Evolutionary conservation across 2,329 filamentous ascomycete species (phyloP).

Genomic region (Thermomyces lanuginosus): DNA sequence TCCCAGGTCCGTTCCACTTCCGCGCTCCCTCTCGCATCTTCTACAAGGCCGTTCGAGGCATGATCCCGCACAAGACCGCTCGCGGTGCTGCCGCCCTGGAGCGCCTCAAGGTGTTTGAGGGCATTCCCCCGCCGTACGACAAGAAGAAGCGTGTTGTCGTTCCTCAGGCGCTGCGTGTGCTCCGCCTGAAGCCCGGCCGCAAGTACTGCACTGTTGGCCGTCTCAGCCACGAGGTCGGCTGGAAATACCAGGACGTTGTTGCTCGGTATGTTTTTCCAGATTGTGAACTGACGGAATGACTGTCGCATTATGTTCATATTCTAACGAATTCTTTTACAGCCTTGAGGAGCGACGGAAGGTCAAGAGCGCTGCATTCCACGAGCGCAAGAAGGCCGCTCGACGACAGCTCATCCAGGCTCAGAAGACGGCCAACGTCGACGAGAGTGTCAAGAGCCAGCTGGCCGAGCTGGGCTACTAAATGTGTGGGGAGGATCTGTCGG

Average conservation of each 20-base stretch:
- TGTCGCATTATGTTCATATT: constrained; percentile 4
- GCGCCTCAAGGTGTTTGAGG: constrained; percentile 99
- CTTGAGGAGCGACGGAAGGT: constrained; percentile 99
- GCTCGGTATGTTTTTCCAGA: constrained; percentile 51
- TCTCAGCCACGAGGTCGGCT: constrained; percentile 97
- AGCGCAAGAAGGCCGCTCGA: constrained; percentile 95
- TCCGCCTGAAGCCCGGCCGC: constrained; percentile 94
- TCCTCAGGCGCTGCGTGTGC: constrained; percentile 89
- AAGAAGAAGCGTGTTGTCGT: constrained; percentile 99
- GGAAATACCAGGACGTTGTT: constrained; percentile 99
- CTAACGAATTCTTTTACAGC: constrained; percentile 37
- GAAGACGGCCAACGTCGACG: constrained; percentile 76
- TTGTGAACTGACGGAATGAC: no score
- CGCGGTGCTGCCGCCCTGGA: constrained; percentile 92
- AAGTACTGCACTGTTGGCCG: constrained; percentile 99
- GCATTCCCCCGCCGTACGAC: constrained; percentile 96
- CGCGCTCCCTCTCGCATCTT: constrained; percentile 97
- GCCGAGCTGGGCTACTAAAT: constrained; percentile 79
- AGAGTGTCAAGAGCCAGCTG: constrained; percentile 76
- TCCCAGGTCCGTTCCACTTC: constrained; percentile 94
- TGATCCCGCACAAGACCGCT: constrained; percentile 99
- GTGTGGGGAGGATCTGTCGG: constrained; percentile 23
- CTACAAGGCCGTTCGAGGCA: constrained; percentile 99
- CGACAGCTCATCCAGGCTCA: constrained; percentile 83
- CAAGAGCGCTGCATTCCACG: constrained; percentile 98